Conservation (phyloP, 2,329 filamentous ascomycete species). For the Fusarium floridanum region DNA sequence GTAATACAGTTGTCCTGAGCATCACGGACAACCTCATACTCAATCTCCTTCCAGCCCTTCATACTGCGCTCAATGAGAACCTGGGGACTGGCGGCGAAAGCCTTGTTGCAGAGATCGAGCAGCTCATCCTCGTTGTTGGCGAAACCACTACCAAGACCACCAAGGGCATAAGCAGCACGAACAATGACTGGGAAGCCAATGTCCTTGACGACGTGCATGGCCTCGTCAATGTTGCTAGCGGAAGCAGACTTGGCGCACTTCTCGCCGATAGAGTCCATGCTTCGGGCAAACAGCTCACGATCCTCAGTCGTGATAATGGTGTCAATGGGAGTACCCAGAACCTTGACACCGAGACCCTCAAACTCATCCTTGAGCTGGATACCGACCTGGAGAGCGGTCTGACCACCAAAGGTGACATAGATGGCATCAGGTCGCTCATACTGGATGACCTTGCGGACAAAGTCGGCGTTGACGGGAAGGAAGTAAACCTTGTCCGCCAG, state of each 20-base stretch:
- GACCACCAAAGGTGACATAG: constrained; percentile 97
- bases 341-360: constrained; percentile 89
- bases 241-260: constrained; percentile 98
- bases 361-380: constrained; percentile 99
- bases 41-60: constrained; percentile 99
- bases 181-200: constrained; percentile 99
- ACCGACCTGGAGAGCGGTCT: constrained; percentile 96
- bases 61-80: constrained; percentile 97
- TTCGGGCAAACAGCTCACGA: constrained; percentile 94
- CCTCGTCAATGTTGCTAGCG: constrained; percentile 88
- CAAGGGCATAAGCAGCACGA: constrained; percentile 93
- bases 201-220: constrained; percentile 85
- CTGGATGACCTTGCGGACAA: constrained; percentile 96
- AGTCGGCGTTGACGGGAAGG: constrained; percentile 95
- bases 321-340: constrained; percentile 95
- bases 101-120: constrained; percentile 90
- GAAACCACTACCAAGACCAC: constrained; percentile 95
- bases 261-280: constrained; percentile 98
- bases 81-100: constrained; percentile 94
- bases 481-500: constrained; percentile 99
- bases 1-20: constrained; percentile 99
- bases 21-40: constrained; percentile 98
- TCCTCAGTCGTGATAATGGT: constrained; percentile 99
- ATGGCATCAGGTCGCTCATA: constrained; percentile 96
- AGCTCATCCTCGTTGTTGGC: constrained; percentile 89